These are phyloP conservation scores for Cryptosporidium tyzzeri DNA, from an alignment of 169 alveolate species.

Conservation along the genomic window DNA sequence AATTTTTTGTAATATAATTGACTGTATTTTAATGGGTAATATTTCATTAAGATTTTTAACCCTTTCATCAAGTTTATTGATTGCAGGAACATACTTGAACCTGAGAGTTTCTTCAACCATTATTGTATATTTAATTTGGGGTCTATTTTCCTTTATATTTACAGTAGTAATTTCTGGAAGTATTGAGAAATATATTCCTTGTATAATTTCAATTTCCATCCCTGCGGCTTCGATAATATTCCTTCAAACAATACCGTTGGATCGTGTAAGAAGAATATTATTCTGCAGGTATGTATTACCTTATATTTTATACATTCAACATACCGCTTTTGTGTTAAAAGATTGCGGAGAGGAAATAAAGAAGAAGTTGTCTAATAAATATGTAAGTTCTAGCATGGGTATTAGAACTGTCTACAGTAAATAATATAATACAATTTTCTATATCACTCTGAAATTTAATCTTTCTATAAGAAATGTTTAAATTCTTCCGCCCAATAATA, in stretches of 20 bases:
- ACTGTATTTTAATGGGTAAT: slow-evolving; percentile 55
- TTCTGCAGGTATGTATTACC: slow-evolving; percentile 61
- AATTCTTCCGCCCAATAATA: slow-evolving; percentile 4
- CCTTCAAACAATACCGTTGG: slow-evolving; percentile 57
- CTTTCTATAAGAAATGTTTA: background rate
- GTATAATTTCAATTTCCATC: slow-evolving; percentile 26
- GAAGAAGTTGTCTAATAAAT: slow-evolving; percentile 11
- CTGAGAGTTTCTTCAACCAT: slow-evolving; percentile 48
- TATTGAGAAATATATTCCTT: slow-evolving; percentile 55
- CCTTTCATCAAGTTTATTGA: slow-evolving; percentile 21
- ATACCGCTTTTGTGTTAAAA: slow-evolving; percentile 32
- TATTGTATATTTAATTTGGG: slow-evolving; percentile 47
- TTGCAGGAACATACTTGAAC: slow-evolving; percentile 58
- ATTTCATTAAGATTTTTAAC: slow-evolving; percentile 25
- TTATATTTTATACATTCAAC: slow-evolving; percentile 42
- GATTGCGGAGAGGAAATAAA: slow-evolving; percentile 60
- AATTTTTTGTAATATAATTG: slow-evolving; percentile 46
- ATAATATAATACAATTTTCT: background rate
- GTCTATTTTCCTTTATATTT: slow-evolving; percentile 35
- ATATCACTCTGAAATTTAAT: no score
- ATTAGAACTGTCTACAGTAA: background rate
- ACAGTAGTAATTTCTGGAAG: slow-evolving; percentile 51
- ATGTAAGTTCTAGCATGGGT: background rate
- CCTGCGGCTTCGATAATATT: slow-evolving; percentile 71
- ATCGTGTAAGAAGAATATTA: slow-evolving; percentile 55